Base-by-base conservation (phyloP, 495 filamentous ascomycete species). In the Trichoderma gamsii region DNA sequence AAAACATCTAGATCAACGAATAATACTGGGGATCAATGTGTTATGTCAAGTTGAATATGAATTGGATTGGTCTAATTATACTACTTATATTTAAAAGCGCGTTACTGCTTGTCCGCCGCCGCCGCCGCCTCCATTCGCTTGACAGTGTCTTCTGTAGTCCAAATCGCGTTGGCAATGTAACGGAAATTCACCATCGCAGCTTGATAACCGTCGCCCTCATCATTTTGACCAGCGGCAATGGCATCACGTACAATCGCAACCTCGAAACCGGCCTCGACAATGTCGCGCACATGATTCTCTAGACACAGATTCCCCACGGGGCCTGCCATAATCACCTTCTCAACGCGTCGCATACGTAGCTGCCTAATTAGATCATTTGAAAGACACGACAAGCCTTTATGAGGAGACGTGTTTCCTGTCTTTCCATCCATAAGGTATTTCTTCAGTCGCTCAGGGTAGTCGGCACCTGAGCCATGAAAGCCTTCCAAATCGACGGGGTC, bases 341-440 rank as follows among this genome's bases (percentile, higher is more conserved):
- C 44, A 49, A 49, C 6, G 13, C 44, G 44, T 18, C 44, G 44
- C 44, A 49, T 49, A 49, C 44, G 44, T 7, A 49, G 44, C 44
- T 49, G 44, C 44, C 6, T 49, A 7, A 49, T 49, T n/a, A 49
- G 3, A 11, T 49, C 44, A 49, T 49, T 49, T n/a, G 44, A 16
- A 16, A 16, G 44, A 12, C 44, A 49, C 1, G 44, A 49, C 4
- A 49, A 49, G 4, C 44, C 44, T 49, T 49, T 49, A 16, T 49
- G 44, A n/a, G 44, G 44, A 15, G 44, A 49, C 6, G 44, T 49
- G 44, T 49, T 49, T 12, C 4, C n/a, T 49, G 44, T 49, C 13
- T 49, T 49, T n/a, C 44, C 44, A 49, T 49, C 44, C 44, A 49
- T 49, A 49, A 49, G 44, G 44, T 49, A 49, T n/a, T 49, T 49